phyloP scores from a whole-genome alignment of 805 yeast species.

The Candida taoyuanica region DNA sequence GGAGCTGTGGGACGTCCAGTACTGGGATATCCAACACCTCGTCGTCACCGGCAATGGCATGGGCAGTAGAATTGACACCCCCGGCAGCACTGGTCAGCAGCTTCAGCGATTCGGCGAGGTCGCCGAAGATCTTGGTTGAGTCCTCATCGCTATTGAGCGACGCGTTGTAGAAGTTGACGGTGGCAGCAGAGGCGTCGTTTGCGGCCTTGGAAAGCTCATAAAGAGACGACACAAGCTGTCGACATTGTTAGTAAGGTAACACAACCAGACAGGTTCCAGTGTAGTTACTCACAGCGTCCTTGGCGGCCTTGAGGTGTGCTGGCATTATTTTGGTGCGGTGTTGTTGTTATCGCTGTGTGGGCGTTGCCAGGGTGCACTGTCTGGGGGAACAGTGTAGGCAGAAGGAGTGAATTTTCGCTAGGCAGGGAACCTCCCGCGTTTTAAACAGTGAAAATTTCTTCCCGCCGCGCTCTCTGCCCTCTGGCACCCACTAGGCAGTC shows the following conservation, averaged over 20 bases:
- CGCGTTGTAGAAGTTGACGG: slow-evolving; percentile 68
- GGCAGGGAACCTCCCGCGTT: slow-evolving; percentile 1
- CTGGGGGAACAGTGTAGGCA: no score
- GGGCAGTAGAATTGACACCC: slow-evolving; percentile 27
- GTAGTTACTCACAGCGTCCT: slow-evolving; percentile 22
- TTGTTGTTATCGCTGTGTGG: background rate
- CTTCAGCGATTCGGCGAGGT: slow-evolving; percentile 38
- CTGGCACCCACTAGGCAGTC: no score
- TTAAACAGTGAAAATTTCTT: slow-evolving; percentile 3
- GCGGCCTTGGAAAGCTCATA: slow-evolving; percentile 86
- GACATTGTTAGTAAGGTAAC: slow-evolving; percentile 2
- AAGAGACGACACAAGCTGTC: slow-evolving; percentile 67
- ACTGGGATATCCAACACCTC: slow-evolving; percentile 14
- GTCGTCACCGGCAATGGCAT: slow-evolving; percentile 14
- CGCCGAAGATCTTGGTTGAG: slow-evolving; percentile 40
- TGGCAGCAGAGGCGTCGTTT: slow-evolving; percentile 74
- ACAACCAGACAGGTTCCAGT: no score
- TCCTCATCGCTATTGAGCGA: slow-evolving; percentile 44
- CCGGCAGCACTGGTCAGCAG: slow-evolving; percentile 34
- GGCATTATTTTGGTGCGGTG: slow-evolving; percentile 13
- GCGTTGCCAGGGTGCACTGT: background rate
- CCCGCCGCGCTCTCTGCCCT: no score
- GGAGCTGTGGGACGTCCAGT: slow-evolving; percentile 9
- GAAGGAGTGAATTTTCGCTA: no score
- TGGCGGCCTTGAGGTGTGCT: slow-evolving; percentile 23